Evolutionary conservation across 176 grass and related monocot species (phyloP).

Genomic region (Cenchrus americanus): DNA sequence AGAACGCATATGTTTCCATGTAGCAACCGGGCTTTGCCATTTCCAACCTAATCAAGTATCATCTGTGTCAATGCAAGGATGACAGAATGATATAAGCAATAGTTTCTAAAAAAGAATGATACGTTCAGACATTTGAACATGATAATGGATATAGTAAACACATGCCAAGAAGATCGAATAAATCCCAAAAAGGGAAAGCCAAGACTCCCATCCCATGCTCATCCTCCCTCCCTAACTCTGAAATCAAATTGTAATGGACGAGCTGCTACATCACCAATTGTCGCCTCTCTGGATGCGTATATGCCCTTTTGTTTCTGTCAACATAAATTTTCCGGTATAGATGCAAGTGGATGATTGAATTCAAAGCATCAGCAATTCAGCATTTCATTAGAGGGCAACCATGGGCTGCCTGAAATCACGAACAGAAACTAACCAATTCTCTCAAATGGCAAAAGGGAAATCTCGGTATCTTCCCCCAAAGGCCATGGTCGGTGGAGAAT

Average conservation of each 20-base stretch:
- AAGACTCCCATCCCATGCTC: not conserved
- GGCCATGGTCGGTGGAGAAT: too few species aligned
- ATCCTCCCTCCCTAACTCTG: not conserved
- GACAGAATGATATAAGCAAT: constrained; percentile 29
- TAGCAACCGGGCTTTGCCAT: not conserved
- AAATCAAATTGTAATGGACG: not conserved
- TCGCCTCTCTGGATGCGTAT: too few species aligned
- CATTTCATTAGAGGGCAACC: too few species aligned
- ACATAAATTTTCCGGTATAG: too few species aligned
- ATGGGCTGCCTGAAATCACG: too few species aligned
- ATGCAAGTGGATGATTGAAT: too few species aligned
- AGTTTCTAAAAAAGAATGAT: not conserved
- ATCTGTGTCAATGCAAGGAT: constrained; percentile 47
- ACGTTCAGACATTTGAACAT: not conserved
- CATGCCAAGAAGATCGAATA: not conserved
- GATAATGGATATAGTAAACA: not conserved
- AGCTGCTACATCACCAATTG: not conserved
- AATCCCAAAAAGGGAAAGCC: not conserved
- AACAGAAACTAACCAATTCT: too few species aligned
- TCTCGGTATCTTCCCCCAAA: too few species aligned
- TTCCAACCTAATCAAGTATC: constrained; percentile 48
- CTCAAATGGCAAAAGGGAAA: too few species aligned
- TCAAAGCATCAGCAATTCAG: too few species aligned
- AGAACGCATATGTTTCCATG: constrained; percentile 3
- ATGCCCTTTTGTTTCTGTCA: too few species aligned